Conservation (phyloP, 2,329 filamentous ascomycete species). For the Triangularia verruculosa region DNA sequence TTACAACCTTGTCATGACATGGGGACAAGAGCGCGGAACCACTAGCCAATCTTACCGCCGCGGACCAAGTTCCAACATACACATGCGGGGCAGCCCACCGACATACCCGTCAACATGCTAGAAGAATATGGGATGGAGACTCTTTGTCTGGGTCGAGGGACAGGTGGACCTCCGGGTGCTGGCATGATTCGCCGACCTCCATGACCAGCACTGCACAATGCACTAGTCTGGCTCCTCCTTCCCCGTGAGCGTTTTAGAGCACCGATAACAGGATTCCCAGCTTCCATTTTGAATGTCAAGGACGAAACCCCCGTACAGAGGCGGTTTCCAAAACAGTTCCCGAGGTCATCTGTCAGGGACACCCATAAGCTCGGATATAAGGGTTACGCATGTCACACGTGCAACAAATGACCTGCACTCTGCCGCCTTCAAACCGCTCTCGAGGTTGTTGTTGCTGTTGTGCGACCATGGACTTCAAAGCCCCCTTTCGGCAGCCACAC, state of each 20-base stretch:
- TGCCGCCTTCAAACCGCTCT: constrained; percentile 20
- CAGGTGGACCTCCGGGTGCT: constrained; percentile 24
- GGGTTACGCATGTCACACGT: constrained; percentile 24
- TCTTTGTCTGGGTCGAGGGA: neutral
- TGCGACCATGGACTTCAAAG: constrained; percentile 19
- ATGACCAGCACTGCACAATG: constrained; percentile 13
- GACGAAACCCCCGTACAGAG: neutral
- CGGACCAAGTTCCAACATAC: neutral
- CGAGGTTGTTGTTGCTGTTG: constrained; percentile 19
- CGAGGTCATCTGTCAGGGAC: neutral
- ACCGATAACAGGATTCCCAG: neutral
- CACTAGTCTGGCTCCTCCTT: constrained; percentile 22
- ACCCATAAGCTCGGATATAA: neutral
- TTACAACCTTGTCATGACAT: neutral
- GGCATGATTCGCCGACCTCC: constrained; percentile 27
- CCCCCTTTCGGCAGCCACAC: constrained; percentile 16
- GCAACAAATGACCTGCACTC: constrained; percentile 25
- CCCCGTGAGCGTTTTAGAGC: constrained; percentile 14
- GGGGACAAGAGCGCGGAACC: neutral
- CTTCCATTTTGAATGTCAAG: neutral
- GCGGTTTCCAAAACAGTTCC: neutral
- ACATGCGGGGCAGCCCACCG: neutral
- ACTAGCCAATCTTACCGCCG: neutral
- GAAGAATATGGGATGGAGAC: neutral
- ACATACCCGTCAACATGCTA: neutral